phyloP scores from a whole-genome alignment of 305 asterid species.

The Fraxinus ornus region DNA sequence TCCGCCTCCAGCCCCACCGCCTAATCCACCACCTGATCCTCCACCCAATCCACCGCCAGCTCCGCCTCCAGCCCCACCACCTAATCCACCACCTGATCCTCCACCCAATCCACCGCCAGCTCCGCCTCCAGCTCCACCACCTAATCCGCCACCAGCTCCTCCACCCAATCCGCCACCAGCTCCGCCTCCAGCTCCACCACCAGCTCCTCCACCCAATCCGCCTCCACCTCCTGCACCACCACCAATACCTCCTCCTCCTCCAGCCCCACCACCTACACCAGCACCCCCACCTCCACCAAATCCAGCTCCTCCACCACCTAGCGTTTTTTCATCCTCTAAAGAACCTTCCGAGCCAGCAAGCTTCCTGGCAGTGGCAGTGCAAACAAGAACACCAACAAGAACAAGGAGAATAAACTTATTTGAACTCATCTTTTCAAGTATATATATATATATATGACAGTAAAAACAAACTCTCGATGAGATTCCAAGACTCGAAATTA shows the following conservation, averaged over 20 bases:
- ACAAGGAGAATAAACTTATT: neutral
- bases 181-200: too few relatives aligned
- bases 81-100: neutral
- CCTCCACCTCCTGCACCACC: neutral
- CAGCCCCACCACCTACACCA: neutral
- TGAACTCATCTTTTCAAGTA: neutral
- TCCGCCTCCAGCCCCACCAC: too few relatives aligned
- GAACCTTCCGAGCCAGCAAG: neutral
- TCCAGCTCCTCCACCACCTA: neutral
- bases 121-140: too few relatives aligned
- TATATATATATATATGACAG: neutral
- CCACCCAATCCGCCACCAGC: neutral
- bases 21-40: neutral
- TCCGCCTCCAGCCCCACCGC: too few relatives aligned
- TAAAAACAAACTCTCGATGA: neutral
- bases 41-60: neutral
- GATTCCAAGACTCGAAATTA: neutral
- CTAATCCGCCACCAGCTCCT: neutral
- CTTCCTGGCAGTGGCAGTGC: neutral
- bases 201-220: too few relatives aligned
- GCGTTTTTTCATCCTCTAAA: neutral
- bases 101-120: neutral
- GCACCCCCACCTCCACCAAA: neutral
- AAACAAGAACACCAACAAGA: neutral
- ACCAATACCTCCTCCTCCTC: neutral